Base-by-base conservation (phyloP, 495 filamentous ascomycete genomes). In the Daldinia loculata region DNA sequence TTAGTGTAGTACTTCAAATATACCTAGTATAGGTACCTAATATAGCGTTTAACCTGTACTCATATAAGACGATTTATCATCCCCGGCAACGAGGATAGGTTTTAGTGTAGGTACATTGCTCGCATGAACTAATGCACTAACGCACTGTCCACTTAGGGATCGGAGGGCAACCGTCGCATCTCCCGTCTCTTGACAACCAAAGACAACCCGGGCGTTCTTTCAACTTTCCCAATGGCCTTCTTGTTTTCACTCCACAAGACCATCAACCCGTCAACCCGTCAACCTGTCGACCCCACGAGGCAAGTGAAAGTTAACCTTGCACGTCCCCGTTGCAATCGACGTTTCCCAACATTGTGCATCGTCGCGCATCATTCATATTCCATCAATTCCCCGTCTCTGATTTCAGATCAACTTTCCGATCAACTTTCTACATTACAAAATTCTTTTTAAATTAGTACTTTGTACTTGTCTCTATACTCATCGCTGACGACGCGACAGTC, bases 231-330 rank as follows among this genome's bases (percentile, higher is more conserved):
- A 15, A 8, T 43, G 24, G 24, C 39, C 45, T 57, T 57, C 57
- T 67, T 67, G 43, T 64, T 66, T 71, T 63, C 57, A 56, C 36
- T 64, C 59, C 48, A 55, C 58, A 66, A 22, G 9, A 68, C 24
- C 30, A 6, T 48, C 43, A 32, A 32, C 29, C 29, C 29, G 27
- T 29, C 27, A 29, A 29, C 27, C 27, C 27, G 30, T 32, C 30
- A 48, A 48, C 43, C 19, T 3, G 43, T 48, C 43, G 43, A 61
- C 48, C 32, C 24, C 53, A 41, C 48, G 52, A 43, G 27, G 48
- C 22, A 50, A 12, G 53, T 32, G 29, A 26, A 15, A 41, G 24
- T 63, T 45, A 69, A 69, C 56, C 34, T 27, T 69, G 60, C 61
- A 53, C 43, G 2, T 5, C 38, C 52, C 24, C 34, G 26, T 60